Percentiles rank a stretch among this genome's conserved stretches.
Conservation (phyloP, 768 basidiomycete species). For the Boletus reticuloceps region DNA sequence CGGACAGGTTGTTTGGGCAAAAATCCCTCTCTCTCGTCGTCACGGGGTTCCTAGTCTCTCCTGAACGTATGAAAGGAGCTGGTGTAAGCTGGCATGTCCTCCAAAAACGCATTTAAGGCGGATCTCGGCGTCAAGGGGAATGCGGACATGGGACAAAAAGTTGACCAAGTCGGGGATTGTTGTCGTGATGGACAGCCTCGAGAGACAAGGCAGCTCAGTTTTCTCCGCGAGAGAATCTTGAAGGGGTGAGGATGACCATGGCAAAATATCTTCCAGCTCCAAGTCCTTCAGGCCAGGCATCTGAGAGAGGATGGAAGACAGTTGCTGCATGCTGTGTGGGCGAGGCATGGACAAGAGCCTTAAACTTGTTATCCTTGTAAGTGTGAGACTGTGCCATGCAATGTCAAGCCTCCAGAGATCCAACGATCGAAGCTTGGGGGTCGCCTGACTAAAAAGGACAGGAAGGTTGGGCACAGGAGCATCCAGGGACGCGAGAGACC, state of each 20-base stretch:
- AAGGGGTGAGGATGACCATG: neutral
- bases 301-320: neutral
- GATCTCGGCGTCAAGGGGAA: neutral
- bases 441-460: neutral
- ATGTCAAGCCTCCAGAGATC: neutral
- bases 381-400: neutral
- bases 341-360: neutral
- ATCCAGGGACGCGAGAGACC: neutral
- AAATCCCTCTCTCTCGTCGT: neutral
- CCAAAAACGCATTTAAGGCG: neutral
- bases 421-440: neutral
- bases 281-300: neutral
- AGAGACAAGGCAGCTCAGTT: neutral
- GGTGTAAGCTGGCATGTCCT: neutral
- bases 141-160: neutral
- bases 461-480: neutral
- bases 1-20: neutral
- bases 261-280: constrained; percentile 1
- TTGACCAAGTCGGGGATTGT: neutral
- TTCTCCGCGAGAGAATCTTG: neutral
- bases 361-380: neutral
- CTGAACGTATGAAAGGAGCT: constrained; percentile 1
- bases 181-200: neutral
- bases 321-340: neutral
- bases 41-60: neutral